A percentile compares a stretch with the other conserved stretches of the same genome.
Evolutionary conservation across 768 basidiomycete genomes (phyloP).

Genomic region (Trametes villosa): DNA sequence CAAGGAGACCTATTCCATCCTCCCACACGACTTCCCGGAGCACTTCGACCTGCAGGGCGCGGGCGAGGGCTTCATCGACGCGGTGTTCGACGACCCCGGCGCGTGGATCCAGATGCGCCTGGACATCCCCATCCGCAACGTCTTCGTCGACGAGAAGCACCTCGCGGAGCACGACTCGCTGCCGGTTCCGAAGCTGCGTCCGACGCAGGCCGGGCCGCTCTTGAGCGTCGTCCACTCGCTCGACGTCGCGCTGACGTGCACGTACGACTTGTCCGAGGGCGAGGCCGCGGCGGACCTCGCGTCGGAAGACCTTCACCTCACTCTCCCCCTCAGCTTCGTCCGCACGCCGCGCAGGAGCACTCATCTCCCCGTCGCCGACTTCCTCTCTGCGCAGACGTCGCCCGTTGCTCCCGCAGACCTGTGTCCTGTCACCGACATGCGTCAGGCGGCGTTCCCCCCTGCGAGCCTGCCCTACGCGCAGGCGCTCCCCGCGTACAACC

Average conservation of each 20-base stretch:
- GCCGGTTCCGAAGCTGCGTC: slow-evolving; percentile 44
- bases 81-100: slow-evolving; percentile 27
- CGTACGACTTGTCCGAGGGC: slow-evolving; percentile 53
- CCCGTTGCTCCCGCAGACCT: neutral
- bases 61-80: slow-evolving; percentile 45
- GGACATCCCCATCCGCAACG: slow-evolving; percentile 51
- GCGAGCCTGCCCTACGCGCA: slow-evolving; percentile 30
- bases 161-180: slow-evolving; percentile 41
- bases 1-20: slow-evolving; percentile 51
- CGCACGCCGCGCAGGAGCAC: slow-evolving; percentile 11
- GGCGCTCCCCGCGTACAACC: slow-evolving; percentile 74
- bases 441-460: slow-evolving; percentile 14
- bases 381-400: neutral
- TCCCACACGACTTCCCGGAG: slow-evolving; percentile 51
- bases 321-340: slow-evolving; percentile 31
- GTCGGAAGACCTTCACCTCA: slow-evolving; percentile 28
- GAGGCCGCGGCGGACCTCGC: slow-evolving; percentile 21
- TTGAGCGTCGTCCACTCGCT: slow-evolving; percentile 59
- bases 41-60: slow-evolving; percentile 52
- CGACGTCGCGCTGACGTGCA: slow-evolving; percentile 55
- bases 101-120: slow-evolving; percentile 67
- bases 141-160: slow-evolving; percentile 20
- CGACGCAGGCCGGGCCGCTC: slow-evolving; percentile 57
- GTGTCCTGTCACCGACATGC: slow-evolving; percentile 27
- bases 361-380: slow-evolving; percentile 8